phyloP scores from a whole-genome alignment of 805 yeast genomes.

The Candida patagonica region DNA sequence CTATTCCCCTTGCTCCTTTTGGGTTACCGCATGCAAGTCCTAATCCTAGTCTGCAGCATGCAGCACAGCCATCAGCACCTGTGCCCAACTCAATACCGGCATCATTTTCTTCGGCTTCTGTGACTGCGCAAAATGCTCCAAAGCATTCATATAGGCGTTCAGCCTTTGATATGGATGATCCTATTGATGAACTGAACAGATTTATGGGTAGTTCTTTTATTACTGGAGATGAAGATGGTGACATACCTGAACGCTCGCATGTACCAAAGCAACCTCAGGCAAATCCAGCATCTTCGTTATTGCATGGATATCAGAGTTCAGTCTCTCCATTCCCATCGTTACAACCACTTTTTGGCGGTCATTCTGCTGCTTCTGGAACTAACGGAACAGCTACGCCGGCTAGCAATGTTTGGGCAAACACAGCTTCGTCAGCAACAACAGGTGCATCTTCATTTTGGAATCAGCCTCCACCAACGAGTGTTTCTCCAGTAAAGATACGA shows the following conservation, averaged over 20 bases:
- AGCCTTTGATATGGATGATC: conserved; percentile 8
- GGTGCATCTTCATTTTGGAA: conserved; percentile 1
- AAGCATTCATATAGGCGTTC: not conserved
- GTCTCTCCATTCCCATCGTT: not conserved
- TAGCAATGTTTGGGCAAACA: conserved; percentile 6
- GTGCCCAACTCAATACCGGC: too few relatives aligned
- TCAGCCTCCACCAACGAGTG: not conserved
- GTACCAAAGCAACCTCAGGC: too few relatives aligned
- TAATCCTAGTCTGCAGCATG: conserved; percentile 6
- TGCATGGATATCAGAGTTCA: not conserved
- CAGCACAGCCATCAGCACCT: too few relatives aligned
- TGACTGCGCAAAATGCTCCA: not conserved
- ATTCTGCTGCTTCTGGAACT: conserved; percentile 1
- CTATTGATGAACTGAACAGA: conserved; percentile 16
- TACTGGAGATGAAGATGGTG: conserved; percentile 11
- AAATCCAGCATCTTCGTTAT: not conserved
- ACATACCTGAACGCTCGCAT: not conserved
- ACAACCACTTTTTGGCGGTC: conserved; percentile 1
- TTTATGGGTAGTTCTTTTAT: conserved; percentile 13
- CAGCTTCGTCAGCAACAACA: conserved; percentile 1
- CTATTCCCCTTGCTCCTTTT: not conserved
- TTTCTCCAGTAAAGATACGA: conserved; percentile 11
- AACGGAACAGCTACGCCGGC: not conserved
- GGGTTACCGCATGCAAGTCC: conserved; percentile 4
- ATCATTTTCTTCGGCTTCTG: not conserved